Evolutionary conservation across 2,329 filamentous ascomycete genomes (phyloP).

Genomic region (Stemphylium lycopersici): DNA sequence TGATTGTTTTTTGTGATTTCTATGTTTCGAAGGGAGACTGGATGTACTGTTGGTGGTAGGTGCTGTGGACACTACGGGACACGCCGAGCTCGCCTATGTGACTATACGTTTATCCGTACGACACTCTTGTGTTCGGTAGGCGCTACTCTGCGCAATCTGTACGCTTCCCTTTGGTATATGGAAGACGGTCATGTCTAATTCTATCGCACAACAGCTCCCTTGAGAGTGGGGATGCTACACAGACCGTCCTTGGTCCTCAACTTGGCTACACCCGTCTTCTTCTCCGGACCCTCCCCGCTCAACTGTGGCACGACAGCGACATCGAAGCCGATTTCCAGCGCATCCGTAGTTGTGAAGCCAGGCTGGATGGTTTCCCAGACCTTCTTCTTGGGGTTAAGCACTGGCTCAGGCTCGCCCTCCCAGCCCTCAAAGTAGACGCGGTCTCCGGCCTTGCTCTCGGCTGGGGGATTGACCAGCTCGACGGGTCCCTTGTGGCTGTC

Average conservation of each 20-base stretch:
- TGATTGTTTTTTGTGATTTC: background rate
- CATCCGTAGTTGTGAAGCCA: constrained; percentile 87
- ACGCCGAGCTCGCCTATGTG: background rate
- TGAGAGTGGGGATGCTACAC: constrained; percentile 83
- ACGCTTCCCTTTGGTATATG: background rate
- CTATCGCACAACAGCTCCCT: constrained; percentile 82
- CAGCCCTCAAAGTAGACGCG: constrained; percentile 93
- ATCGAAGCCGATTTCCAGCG: constrained; percentile 85
- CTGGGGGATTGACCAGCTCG: constrained; percentile 86
- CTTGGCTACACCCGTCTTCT: constrained; percentile 61
- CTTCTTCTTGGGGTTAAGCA: constrained; percentile 99
- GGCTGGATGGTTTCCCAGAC: constrained; percentile 97
- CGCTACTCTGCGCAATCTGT: background rate
- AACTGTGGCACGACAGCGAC: constrained; percentile 76
- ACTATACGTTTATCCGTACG: background rate
- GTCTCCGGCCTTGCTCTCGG: constrained; percentile 79
- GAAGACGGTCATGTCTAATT: background rate
- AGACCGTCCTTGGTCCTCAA: constrained; percentile 80
- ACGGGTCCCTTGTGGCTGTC: constrained; percentile 87
- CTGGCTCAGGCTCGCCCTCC: constrained; percentile 88
- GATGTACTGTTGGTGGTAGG: background rate
- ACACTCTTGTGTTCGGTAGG: background rate
- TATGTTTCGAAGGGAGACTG: background rate
- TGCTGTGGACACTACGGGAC: background rate
- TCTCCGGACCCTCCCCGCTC: constrained; percentile 68